A percentile compares a stretch with the other conserved stretches of the same genome.
phyloP scores from a whole-genome alignment of 345 rosid species.

The Eucalyptus fibrosa region DNA sequence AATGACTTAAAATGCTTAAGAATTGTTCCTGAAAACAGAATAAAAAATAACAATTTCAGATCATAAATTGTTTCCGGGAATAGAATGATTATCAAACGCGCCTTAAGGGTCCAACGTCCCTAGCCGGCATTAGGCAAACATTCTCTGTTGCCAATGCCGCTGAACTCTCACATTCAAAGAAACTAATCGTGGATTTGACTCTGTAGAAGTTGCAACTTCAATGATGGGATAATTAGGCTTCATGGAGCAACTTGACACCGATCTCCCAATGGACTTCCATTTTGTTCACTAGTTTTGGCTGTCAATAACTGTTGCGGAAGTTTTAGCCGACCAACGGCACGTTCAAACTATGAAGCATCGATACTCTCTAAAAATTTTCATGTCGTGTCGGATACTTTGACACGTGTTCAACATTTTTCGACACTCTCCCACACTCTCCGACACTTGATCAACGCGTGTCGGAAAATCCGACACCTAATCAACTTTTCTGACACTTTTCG shows the following conservation, averaged over 20 bases:
- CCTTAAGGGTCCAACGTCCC: neutral
- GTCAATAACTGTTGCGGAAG: neutral
- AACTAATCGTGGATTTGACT: neutral
- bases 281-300: neutral
- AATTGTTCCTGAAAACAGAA: rapidly evolving
- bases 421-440: too few species aligned
- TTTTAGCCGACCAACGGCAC: neutral
- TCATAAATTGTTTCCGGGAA: rapidly evolving
- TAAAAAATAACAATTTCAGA: rapidly evolving
- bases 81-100: rapidly evolving
- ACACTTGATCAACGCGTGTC: rapidly evolving
- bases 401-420: rapidly evolving
- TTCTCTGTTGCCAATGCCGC: neutral
- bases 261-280: neutral
- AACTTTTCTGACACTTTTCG: rapidly evolving
- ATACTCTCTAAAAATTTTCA: rapidly evolving
- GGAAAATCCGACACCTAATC: rapidly evolving
- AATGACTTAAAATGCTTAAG: too few species aligned
- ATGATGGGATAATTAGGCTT: neutral
- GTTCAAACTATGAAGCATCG: too few species aligned
- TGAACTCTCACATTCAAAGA: neutral
- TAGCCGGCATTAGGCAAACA: neutral
- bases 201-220: neutral
- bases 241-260: neutral
- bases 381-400: rapidly evolving